Conservation (phyloP, 805 yeast genomes). For the Sugiyamaella boreocaroliniensis region DNA sequence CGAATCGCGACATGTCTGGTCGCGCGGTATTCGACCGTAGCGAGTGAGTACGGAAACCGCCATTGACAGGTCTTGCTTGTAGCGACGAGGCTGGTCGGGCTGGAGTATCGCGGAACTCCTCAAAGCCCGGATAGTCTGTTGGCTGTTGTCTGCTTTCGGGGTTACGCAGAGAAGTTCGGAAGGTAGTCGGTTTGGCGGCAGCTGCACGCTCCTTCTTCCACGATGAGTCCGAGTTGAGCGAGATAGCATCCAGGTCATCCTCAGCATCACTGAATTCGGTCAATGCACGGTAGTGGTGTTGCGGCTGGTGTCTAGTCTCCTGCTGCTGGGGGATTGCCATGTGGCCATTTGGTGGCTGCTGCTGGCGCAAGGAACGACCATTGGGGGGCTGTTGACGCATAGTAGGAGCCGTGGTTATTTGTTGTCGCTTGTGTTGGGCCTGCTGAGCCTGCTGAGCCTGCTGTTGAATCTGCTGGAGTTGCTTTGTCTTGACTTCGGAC, state of each 20-base stretch:
- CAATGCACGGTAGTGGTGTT: slow-evolving; percentile 6
- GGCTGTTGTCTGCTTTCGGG: not conserved
- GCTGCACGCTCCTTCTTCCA: slow-evolving; percentile 18
- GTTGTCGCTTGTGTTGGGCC: not conserved
- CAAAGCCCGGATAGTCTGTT: not conserved
- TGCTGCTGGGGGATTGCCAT: not conserved
- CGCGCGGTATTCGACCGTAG: slow-evolving; percentile 2
- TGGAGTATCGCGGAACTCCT: not conserved
- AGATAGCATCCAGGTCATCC: slow-evolving; percentile 16
- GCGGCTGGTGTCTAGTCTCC: not conserved
- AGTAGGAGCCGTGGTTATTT: not conserved
- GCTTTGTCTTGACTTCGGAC: not conserved
- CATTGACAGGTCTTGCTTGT: not conserved
- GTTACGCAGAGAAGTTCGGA: slow-evolving; percentile 11
- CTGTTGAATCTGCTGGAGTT: not conserved
- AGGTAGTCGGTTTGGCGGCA: not conserved
- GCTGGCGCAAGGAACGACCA: not conserved
- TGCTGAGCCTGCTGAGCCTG: not conserved
- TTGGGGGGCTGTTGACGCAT: not conserved
- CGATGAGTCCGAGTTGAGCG: slow-evolving; percentile 22
- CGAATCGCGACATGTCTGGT: slow-evolving; percentile 7
- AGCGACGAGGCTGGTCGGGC: slow-evolving; percentile 5
- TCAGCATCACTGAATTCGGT: slow-evolving; percentile 5
- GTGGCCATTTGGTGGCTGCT: not conserved
- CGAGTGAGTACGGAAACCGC: slow-evolving; percentile 12